phyloP scores from a whole-genome alignment of 441 rosid genomes.

The Erodium texanum region DNA sequence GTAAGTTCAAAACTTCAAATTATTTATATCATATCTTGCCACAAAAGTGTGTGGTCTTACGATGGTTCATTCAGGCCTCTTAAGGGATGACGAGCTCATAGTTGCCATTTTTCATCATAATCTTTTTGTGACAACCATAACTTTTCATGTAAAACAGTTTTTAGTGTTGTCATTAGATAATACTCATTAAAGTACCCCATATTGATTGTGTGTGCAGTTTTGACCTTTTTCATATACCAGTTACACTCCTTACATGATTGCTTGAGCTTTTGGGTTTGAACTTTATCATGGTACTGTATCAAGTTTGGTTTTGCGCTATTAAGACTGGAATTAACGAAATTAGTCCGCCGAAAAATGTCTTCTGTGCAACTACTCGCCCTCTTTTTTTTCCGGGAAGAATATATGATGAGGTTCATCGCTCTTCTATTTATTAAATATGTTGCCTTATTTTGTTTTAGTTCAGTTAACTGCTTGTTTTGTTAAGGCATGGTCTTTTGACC shows the following conservation, averaged over 20 bases:
- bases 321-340: background rate
- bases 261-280: slow-evolving; percentile 1
- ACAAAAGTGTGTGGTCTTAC: background rate
- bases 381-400: background rate
- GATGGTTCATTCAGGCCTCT: background rate
- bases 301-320: background rate
- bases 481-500: slow-evolving; percentile 5
- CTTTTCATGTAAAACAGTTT: background rate
- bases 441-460: slow-evolving; percentile 2
- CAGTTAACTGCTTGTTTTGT: background rate
- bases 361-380: background rate
- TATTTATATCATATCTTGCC: background rate
- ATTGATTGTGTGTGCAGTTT: background rate
- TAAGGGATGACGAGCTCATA: background rate
- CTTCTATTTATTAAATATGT: background rate
- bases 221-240: background rate
- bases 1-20: slow-evolving; percentile 36
- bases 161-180: background rate
- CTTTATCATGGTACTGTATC: background rate
- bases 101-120: background rate
- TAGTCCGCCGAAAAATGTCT: slow-evolving; percentile 3
- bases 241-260: background rate
- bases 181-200: background rate
- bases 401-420: background rate
- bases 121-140: background rate